Percentiles rank a stretch among this genome's conserved stretches.
Evolutionary conservation across 2,329 filamentous ascomycete species (phyloP).

Genomic region (Phaeosphaeriaceae sp.): DNA sequence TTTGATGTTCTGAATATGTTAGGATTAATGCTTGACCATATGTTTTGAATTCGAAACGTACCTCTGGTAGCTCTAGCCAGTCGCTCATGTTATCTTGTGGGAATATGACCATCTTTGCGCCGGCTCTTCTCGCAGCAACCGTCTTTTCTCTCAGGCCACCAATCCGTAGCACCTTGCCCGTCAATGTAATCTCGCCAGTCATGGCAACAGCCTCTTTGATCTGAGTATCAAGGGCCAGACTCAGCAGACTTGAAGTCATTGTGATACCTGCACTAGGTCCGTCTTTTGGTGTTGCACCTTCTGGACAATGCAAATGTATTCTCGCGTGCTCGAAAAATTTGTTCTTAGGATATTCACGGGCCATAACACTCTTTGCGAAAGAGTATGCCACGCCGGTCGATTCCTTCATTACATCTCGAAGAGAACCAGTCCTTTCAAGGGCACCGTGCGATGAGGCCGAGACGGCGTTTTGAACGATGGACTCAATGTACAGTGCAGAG

Average conservation of each 20-base stretch:
- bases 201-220: conserved; percentile 90
- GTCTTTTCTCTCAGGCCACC: conserved; percentile 96
- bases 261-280: conserved; percentile 83
- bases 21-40: conserved; percentile 3
- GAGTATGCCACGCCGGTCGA: conserved; percentile 95
- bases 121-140: conserved; percentile 88
- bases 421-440: conserved; percentile 90
- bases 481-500: conserved; percentile 95
- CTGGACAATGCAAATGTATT: conserved; percentile 94
- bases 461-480: conserved; percentile 86
- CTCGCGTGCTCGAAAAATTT: conserved; percentile 95
- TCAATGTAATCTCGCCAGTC: conserved; percentile 97
- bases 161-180: conserved; percentile 94
- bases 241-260: conserved; percentile 93
- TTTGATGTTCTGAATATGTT: conserved; percentile 83
- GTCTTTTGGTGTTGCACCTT: conserved; percentile 95
- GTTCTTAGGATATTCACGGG: conserved; percentile 84
- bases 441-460: conserved; percentile 75
- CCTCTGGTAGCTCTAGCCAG: conserved; percentile 96
- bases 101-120: conserved; percentile 93
- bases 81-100: conserved; percentile 94
- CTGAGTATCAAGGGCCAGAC: conserved; percentile 77
- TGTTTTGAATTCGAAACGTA: conserved; percentile 56
- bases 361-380: conserved; percentile 89
- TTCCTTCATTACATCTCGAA: conserved; percentile 98